Evolutionary conservation across 768 basidiomycete genomes (phyloP), one percentile per base, ranked within the genome.

Genomic region (Boletus reticuloceps): DNA sequence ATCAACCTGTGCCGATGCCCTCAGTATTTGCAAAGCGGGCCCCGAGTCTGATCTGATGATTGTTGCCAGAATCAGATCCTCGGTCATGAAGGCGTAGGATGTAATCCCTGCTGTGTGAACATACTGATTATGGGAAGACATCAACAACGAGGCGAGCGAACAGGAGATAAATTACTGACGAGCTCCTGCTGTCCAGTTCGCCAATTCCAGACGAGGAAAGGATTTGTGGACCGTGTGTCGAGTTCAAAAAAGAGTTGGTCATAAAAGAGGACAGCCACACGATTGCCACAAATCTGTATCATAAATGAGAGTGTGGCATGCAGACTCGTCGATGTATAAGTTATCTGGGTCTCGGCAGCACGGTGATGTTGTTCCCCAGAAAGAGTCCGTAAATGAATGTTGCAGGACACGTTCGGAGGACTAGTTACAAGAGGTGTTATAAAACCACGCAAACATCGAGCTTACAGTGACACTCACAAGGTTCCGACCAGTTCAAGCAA

Each of bases 141-240:
- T 68, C 27, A 56, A 34, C 20, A 25, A 20, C 7, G 31, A 48
- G 20, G 19, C 3, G 32, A 20, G 19, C 1, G 44, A 39, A 32
- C n/a, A 52, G 36, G 22, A 16, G 37, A 39, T 36, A 1, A 20
- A 53, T 25, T 13, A 68, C 65, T 58, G 19, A 74, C 73, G 16
- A 69, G 56, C 58, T 69, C 53, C 14, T 60, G 50, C 3, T 43
- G 41, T 14, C 72, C 72, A 34, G 54, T 71, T 48, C 61, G 64
- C 74, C 74, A 75, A 39, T 75, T 61, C 72, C 69, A 74, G 22
- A 75, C 51, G n/a, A 67, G 41, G 3, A 75, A 65, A 25, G 51
- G 54, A 25, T 56, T 53, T 11, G 29, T 19, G 38, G 44, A 47
- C 3, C 46, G 16, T 11, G 36, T 40, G 42, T 51, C 56, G 29